Percentiles rank a stretch among this genome's conserved stretches.
phyloP scores from a whole-genome alignment of 2,329 filamentous ascomycete species.

The Cladosporium sp. region DNA sequence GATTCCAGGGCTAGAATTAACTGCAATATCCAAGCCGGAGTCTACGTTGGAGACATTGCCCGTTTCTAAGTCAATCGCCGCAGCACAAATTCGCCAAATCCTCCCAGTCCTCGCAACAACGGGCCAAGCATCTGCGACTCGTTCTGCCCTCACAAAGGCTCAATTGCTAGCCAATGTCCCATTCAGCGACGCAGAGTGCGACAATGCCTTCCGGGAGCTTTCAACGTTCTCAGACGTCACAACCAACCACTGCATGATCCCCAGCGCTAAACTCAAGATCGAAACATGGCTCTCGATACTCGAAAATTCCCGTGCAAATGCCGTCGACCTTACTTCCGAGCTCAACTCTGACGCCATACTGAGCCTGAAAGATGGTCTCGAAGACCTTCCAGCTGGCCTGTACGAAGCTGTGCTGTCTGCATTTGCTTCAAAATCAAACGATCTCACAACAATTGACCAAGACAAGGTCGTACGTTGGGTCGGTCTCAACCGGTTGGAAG shows the following conservation, averaged over 20 bases:
- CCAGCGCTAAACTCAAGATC: conserved; percentile 42
- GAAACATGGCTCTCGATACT: conserved; percentile 45
- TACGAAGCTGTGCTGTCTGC: conserved; percentile 29
- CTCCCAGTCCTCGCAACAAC: conserved; percentile 36
- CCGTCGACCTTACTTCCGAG: conserved; percentile 30
- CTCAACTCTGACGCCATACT: conserved; percentile 10
- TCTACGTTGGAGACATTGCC: conserved; percentile 38
- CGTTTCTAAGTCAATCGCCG: conserved; percentile 30
- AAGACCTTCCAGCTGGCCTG: conserved; percentile 22
- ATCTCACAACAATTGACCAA: conserved; percentile 25
- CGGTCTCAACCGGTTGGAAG: conserved; percentile 21
- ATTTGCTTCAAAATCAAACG: conserved; percentile 15
- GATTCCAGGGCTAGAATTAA: neutral
- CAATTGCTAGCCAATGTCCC: conserved; percentile 46
- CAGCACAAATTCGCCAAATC: conserved; percentile 30
- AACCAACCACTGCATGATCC: conserved; percentile 36
- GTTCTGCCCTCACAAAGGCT: conserved; percentile 28
- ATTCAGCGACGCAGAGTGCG: conserved; percentile 47
- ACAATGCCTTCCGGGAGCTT: conserved; percentile 44
- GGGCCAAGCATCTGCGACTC: conserved; percentile 12
- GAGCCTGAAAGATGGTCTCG: conserved; percentile 30
- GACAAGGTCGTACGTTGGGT: conserved; percentile 18
- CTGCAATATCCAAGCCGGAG: conserved; percentile 36
- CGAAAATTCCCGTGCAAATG: conserved; percentile 35
- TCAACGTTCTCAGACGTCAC: conserved; percentile 46